phyloP scores from a whole-genome alignment of 2,329 filamentous ascomycete species.

The Bimuria novae-zelandiae region DNA sequence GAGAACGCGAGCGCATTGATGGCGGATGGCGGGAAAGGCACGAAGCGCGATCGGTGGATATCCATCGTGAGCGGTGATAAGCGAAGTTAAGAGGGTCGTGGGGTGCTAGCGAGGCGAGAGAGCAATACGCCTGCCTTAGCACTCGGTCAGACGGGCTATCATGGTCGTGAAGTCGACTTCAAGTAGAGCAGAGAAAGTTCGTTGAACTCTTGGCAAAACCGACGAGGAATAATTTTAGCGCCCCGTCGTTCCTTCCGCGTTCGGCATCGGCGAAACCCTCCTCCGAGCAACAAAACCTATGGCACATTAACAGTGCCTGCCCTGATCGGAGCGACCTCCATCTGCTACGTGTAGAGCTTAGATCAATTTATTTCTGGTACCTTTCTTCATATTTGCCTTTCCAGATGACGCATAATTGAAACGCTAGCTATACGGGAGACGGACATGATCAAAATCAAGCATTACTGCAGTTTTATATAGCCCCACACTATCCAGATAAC shows the following conservation, averaged over 20 bases:
- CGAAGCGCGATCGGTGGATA: constrained; percentile 95
- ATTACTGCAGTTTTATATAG: background rate
- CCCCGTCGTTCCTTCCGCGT: background rate
- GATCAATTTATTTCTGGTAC: no score
- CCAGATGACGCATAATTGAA: no score
- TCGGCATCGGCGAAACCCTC: no score
- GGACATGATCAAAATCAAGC: no score
- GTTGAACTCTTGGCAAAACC: constrained; percentile 17
- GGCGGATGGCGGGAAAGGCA: constrained; percentile 85
- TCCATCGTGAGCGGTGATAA: constrained; percentile 67
- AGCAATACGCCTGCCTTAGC: constrained; percentile 22
- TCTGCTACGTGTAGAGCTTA: no score
- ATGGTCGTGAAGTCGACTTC: constrained; percentile 19
- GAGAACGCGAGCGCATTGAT: constrained; percentile 97
- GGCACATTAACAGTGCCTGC: no score
- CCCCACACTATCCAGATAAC: background rate
- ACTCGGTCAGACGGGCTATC: constrained; percentile 18
- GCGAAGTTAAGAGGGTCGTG: background rate
- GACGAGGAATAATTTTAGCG: constrained; percentile 21
- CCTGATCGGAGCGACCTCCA: no score
- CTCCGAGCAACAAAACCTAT: no score
- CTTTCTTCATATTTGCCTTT: no score
- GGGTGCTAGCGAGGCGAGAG: constrained; percentile 15
- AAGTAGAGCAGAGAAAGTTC: constrained; percentile 17
- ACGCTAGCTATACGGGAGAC: no score